A percentile compares a stretch with the other conserved stretches of the same genome.
Conservation (phyloP, 768 basidiomycete genomes). For the Leucogyrophana mollusca region DNA sequence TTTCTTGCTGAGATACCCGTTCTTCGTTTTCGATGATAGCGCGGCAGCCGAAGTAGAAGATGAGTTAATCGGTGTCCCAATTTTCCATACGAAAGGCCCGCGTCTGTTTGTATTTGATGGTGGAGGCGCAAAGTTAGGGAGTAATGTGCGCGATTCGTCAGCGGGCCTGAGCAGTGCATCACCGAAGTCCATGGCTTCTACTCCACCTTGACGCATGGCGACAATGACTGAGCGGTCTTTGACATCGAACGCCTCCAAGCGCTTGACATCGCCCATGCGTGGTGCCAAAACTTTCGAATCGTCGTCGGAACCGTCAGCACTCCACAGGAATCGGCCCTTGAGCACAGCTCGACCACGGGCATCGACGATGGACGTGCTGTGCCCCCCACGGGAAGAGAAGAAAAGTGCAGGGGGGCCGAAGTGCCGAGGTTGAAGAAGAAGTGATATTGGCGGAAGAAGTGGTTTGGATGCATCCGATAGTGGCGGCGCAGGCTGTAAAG, state of each 20-base stretch:
- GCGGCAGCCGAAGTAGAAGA: conserved; percentile 38
- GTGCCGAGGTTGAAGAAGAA: conserved; percentile 74
- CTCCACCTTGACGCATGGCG: conserved; percentile 82
- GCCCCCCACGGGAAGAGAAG: conserved; percentile 86
- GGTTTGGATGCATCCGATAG: conserved; percentile 46
- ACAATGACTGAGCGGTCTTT: conserved; percentile 74
- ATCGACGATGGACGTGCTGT: conserved; percentile 86
- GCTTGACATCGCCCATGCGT: conserved; percentile 80
- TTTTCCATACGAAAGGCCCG: conserved; percentile 79
- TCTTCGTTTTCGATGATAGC: conserved; percentile 40
- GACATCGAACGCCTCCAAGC: conserved; percentile 80
- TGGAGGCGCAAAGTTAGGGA: conserved; percentile 72
- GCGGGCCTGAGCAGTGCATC: conserved; percentile 80
- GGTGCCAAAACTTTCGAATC: conserved; percentile 33
- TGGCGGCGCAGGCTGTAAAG: conserved; percentile 22
- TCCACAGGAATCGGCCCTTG: conserved; percentile 81
- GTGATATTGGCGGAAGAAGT: conserved; percentile 69
- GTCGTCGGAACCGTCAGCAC: conserved; percentile 56
- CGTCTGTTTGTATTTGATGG: conserved; percentile 64
- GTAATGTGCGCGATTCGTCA: conserved; percentile 68
- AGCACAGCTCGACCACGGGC: conserved; percentile 83
- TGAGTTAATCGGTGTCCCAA: conserved; percentile 64
- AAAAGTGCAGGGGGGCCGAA: conserved; percentile 88
- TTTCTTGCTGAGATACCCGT: conserved; percentile 47
- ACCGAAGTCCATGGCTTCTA: conserved; percentile 77